phyloP scores from a whole-genome alignment of 2,329 filamentous ascomycete species.

The Paraconiothyrium brasiliense region DNA sequence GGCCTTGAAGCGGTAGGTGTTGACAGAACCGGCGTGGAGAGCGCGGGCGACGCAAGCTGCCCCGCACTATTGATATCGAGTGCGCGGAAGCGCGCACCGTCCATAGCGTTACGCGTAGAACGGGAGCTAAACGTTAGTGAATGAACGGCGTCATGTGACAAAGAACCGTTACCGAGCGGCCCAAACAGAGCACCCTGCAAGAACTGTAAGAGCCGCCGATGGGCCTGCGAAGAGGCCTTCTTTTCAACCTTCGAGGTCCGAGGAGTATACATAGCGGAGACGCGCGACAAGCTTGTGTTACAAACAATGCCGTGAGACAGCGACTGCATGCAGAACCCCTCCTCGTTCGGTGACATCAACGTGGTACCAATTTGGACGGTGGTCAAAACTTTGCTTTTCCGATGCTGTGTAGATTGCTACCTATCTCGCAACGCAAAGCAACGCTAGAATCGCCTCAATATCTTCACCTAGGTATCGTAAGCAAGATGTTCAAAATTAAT shows the following conservation, averaged over 20 bases:
- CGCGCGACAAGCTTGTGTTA: slow-evolving; percentile 11
- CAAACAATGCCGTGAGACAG: slow-evolving; percentile 20
- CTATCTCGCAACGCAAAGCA: slow-evolving; percentile 10
- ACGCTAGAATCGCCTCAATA: slow-evolving; percentile 7
- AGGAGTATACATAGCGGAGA: neutral
- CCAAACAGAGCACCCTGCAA: neutral
- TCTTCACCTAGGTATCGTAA: slow-evolving; percentile 4
- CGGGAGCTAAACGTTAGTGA: slow-evolving; percentile 12
- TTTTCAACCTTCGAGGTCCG: slow-evolving; percentile 1
- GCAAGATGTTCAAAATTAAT: slow-evolving; percentile 7
- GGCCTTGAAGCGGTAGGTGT: neutral
- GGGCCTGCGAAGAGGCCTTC: neutral
- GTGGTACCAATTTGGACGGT: neutral
- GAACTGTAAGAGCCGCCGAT: neutral
- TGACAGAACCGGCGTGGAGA: neutral
- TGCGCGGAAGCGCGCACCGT: neutral
- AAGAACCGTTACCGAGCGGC: neutral
- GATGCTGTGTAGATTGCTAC: slow-evolving; percentile 8
- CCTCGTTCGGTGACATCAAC: neutral
- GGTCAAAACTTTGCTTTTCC: neutral
- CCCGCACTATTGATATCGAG: slow-evolving; percentile 1
- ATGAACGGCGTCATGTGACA: slow-evolving; percentile 6
- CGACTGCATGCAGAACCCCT: slow-evolving; percentile 8
- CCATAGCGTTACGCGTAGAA: neutral
- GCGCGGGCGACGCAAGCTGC: neutral